Percentiles rank a stretch among this genome's conserved stretches.
These are phyloP conservation scores for Tetraselmis chui DNA, from an alignment of 139 green algal species.

Conservation along the genomic window DNA sequence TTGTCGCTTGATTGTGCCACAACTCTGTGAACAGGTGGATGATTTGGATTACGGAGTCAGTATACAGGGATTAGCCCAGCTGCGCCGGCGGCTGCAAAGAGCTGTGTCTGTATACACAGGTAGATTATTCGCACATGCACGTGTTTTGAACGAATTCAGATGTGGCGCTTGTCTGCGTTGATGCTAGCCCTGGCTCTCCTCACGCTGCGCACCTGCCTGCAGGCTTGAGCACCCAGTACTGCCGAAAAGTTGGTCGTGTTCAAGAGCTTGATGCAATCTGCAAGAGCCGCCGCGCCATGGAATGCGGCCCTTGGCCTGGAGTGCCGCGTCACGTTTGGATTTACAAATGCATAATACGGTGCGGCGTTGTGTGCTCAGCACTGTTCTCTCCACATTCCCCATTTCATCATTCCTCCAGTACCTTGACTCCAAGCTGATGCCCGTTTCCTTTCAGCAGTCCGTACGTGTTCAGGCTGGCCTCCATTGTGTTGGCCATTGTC, in stretches of 20 bases:
- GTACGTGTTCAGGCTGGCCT: slow-evolving; percentile 26
- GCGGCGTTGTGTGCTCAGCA: not conserved
- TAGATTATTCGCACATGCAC: slow-evolving; percentile 1
- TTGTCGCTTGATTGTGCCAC: not conserved
- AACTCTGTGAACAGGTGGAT: slow-evolving; percentile 20
- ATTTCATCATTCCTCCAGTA: too few species aligned
- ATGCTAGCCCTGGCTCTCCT: not conserved
- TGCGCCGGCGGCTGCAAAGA: slow-evolving; percentile 30
- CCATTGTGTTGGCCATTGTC: slow-evolving; percentile 37
- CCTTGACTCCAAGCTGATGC: not conserved
- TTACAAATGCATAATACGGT: not conserved
- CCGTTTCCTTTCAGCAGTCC: slow-evolving; percentile 13
- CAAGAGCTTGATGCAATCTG: not conserved
- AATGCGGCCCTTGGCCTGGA: not conserved
- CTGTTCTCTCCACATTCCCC: not conserved
- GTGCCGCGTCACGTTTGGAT: not conserved
- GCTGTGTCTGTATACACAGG: slow-evolving; percentile 45
- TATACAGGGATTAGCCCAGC: slow-evolving; percentile 34
- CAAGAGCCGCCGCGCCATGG: not conserved
- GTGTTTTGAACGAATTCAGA: not conserved
- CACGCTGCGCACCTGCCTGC: not conserved
- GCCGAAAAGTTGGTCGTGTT: not conserved
- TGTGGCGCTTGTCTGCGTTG: not conserved
- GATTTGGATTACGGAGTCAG: slow-evolving; percentile 35
- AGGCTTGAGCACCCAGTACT: not conserved